Evolutionary conservation across 805 yeast species (phyloP), one percentile per base, ranked within the genome.

Genomic region (Tanozyma kutaoensis): DNA sequence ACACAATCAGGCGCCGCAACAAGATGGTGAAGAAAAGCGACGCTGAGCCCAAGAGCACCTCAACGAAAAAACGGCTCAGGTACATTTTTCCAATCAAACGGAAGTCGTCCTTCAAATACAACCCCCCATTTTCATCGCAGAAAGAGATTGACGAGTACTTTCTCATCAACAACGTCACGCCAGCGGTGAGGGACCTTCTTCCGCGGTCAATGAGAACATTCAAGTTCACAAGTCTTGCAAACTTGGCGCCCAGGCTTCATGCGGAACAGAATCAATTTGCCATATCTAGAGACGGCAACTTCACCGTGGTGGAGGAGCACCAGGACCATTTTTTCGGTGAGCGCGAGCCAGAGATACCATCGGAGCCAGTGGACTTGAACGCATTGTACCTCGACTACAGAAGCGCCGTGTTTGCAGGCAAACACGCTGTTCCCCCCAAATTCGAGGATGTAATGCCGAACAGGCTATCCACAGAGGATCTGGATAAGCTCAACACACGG

Each of bases 21-120:
- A 48, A 39, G 31, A 49, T 48, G 37, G 37, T 45, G 4, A 34
- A 37, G 15, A 45, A 42, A 24, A 29, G 22, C 8, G 37, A 35
- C 8, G n/a, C n/a, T n/a, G n/a, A n/a, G n/a, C n/a, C n/a, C 8
- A 13, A 29, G 14, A 20, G 34, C 22, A 8, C 20, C 15, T 18
- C 15, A 13, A 26, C 20, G 11, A 11, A 20, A 10, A 24, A 21
- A 8, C 15, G 17, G 12, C 31, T 40, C 16, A 28, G 32, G 17
- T 55, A 47, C 22, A 23, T 44, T 15, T 58, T 56, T 27, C 62
- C 62, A 5, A 58, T 57, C 4, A 47, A 40, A 24, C 36, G 62
- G 22, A 47, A 42, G 20, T 47, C 50, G 2, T 55, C 62, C 1
- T 48, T 55, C 28, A 50, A 47, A 19, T 20, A 30, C 25, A 28